A percentile compares a stretch with the other conserved stretches of the same genome.
phyloP scores from a whole-genome alignment of 1,139 yeast genomes.

The Meyerozyma carpophila region DNA sequence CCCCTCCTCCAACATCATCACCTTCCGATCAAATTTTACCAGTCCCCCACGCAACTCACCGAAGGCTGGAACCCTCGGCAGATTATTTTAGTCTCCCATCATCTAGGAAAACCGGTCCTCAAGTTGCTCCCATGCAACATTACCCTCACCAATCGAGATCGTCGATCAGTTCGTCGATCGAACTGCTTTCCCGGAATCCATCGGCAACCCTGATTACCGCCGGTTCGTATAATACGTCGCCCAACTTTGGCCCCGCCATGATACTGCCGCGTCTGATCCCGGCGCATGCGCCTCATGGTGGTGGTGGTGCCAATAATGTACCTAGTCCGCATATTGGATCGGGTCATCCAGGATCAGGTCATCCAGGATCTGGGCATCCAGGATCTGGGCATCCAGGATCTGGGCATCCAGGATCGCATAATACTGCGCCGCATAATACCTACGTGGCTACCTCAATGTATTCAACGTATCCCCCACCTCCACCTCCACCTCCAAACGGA shows the following conservation, averaged over 20 bases:
- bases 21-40: neutral
- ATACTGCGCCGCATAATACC: no score
- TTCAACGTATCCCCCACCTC: no score
- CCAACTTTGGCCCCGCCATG: neutral
- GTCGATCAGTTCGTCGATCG: conserved; percentile 2
- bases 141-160: neutral
- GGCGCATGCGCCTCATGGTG: neutral
- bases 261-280: neutral
- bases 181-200: conserved; percentile 1
- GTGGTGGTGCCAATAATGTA: no score
- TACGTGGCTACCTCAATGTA: no score
- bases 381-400: no score
- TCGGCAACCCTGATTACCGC: neutral
- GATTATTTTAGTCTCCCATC: neutral
- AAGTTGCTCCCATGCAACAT: neutral
- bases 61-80: conserved; percentile 1
- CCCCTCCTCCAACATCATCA: neutral
- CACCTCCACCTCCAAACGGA: no score
- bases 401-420: no score
- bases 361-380: no score
- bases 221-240: neutral
- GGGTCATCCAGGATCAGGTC: no score
- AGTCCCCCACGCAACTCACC: neutral
- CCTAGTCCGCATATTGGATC: no score
- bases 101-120: neutral